Conservation (phyloP, 2,329 filamentous ascomycete genomes). For the Pseudogymnoascus destructans region DNA sequence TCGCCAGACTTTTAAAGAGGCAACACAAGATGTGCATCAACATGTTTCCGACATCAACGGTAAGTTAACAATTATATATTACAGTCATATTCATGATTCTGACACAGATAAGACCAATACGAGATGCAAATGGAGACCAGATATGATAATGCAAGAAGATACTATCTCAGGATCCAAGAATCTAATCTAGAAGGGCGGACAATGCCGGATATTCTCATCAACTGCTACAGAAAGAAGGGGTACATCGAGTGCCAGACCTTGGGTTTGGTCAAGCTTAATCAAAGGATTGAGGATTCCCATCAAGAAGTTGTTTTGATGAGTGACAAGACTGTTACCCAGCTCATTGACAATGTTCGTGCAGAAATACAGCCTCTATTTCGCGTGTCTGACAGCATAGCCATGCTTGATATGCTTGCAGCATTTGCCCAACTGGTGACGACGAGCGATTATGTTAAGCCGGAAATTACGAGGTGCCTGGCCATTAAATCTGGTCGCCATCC, state of each 20-base stretch:
- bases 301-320: slow-evolving; percentile 75
- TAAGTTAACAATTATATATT: slow-evolving; percentile 25
- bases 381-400: slow-evolving; percentile 71
- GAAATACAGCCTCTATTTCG: slow-evolving; percentile 66
- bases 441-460: slow-evolving; percentile 50
- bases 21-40: slow-evolving; percentile 62
- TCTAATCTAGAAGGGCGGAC: slow-evolving; percentile 46
- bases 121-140: slow-evolving; percentile 52
- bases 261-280: slow-evolving; percentile 66
- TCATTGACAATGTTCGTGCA: slow-evolving; percentile 59
- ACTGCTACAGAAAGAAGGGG: slow-evolving; percentile 58
- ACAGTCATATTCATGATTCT: neutral
- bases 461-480: slow-evolving; percentile 48
- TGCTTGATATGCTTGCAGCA: slow-evolving; percentile 72
- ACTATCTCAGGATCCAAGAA: slow-evolving; percentile 57
- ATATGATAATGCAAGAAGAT: slow-evolving; percentile 66
- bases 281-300: slow-evolving; percentile 65
- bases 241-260: slow-evolving; percentile 79
- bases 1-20: slow-evolving; percentile 79
- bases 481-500: slow-evolving; percentile 57
- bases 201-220: slow-evolving; percentile 63
- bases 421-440: slow-evolving; percentile 64
- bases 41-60: slow-evolving; percentile 56
- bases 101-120: slow-evolving; percentile 26
- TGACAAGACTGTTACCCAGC: slow-evolving; percentile 57